Base-by-base conservation (phyloP, 345 rosid species). In the Conringia planisiliqua region DNA sequence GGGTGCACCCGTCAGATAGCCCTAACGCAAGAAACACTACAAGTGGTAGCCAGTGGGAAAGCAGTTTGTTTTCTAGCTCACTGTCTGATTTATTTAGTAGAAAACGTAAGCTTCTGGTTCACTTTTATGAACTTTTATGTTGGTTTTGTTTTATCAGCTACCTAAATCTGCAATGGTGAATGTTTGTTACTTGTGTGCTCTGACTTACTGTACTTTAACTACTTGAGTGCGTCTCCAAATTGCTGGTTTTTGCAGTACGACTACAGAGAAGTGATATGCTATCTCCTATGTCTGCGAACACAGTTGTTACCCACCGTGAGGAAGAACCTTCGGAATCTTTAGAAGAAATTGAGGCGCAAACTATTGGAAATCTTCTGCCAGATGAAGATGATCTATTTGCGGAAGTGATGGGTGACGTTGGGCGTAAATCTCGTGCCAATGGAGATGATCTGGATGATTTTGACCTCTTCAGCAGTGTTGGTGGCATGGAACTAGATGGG, bases 401-500 rank as follows among this genome's bases (percentile, higher is more conserved):
- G 36, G 99, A 91, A 64, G 86, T 94, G 82, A 88, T 77, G 73
- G 90, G 87, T 82, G 89, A 81, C 35, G 72, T 83, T 67, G 89
- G 84, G 54, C 78, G 72, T 62, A 76, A 70, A 63, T 51, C 79
- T 78, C 82, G 81, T 58, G 77, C 81, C 75, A 72, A 64, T 75
- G 96, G 83, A 73, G 88, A 87, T 78, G 97, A 87, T 68, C 58
- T 82, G 32, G 99, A 94, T 73, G 98, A 90, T 62, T 82, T 87
- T 74, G 99, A 94, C 74, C 77, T 94, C 59, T 94, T 94, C 68
- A 86, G 95, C 78, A 89, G 93, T 77, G 87, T 89, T 57, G 98
- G 98, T 16, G 98, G 98, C 75, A 61, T 94, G 97, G 99, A 94
- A 70, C 80, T 94, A 70, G 98, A 85, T 73, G 93, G 93, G 18